Base-by-base conservation (phyloP, 495 filamentous ascomycete genomes). In the Trichoderma virens region DNA sequence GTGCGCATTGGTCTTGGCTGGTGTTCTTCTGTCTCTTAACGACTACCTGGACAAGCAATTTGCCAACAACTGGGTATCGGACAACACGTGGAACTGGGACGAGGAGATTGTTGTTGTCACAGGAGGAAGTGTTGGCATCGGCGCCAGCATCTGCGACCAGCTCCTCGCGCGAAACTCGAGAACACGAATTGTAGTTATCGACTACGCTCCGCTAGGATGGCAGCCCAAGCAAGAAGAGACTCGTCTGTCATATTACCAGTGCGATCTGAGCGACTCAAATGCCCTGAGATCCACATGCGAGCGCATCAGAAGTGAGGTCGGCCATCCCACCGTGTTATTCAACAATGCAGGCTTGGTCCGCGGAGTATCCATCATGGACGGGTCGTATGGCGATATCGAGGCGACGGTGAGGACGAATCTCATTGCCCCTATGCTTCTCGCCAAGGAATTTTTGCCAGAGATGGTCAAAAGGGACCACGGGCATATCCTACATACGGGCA, bases 391-490 rank as follows among this genome's bases (percentile, higher is more conserved):
- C 39, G 72, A 73, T 51, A 47, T 68, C 31, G 67, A 71, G 43
- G 27, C 66, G 23, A 73, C 70, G 25, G 30, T 73, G 2, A 64
- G 61, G 7, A 75, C 74, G 35, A 88, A 88, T 72, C 77, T 81
- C n/a, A 69, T 88, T 59, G 76, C 79, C 35, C 83, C 87, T 68
- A 87, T 80, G 75, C 75, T 79, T 43, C 81, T 78, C 54, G 76
- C 86, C 81, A 61, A 84, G 66, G 82, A 84, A 65, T 88, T 87
- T 70, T 70, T 88, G 54, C 85, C 85, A 0, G 78, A 72, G 60
- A 88, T 88, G 85, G 72, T 88, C 56, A 68, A 73, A 34, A 74
- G 71, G 34, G 84, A 86, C 67, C 85, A 88, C 66, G 85, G 85
- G 5, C 85, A 88, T 69, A 71, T 88, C 32, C 71, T 88, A 34